Base-by-base conservation (phyloP, 2,329 filamentous ascomycete species). In the Dactylonectria estremocensis region DNA sequence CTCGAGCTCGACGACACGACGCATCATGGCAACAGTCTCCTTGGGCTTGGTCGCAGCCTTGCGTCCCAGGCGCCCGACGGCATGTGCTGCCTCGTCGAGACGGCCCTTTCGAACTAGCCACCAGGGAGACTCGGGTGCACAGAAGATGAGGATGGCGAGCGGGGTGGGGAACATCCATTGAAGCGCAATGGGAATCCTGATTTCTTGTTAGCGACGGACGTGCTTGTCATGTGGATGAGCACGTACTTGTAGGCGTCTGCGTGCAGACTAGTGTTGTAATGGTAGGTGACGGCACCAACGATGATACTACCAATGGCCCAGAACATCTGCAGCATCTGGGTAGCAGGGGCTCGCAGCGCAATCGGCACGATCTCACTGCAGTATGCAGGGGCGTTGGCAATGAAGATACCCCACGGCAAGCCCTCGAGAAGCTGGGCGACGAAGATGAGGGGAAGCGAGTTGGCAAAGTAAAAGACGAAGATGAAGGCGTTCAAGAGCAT, bases 301-400 rank as follows among this genome's bases (percentile, higher is more conserved):
- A 90, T 87, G 75, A 90, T 90, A 18, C 80, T 79, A 9, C 88
- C 88, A 71, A 90, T 87, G 3, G 87, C 85, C 88, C 88, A 90
- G 79, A 85, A 86, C 88, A 90, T 90, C 76, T 90, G 88, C 77
- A 90, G 71, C 78, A 86, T 90, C 71, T 87, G 85, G 8, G 88
- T 90, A 37, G 81, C 83, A 31, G 86, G 84, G 67, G 84, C 88
- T 76, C 88, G 81, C 37, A 90, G 80, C 69, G 81, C 79, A 48
- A 90, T 82, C 1, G 88, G 88, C 3, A 88, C 86, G 63, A 90
- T 87, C 74, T 90, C 88, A 72, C 80, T 81, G 77, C 85, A 87
- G 80, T 90, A 90, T 11, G 88, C 88, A 3, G 88, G 88, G 9
- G 87, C 83, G 75, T 89, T 89, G 70, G 88, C 87, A 70, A 89